Conservation (phyloP, 441 rosid species). For the Gossypium lobatum region DNA sequence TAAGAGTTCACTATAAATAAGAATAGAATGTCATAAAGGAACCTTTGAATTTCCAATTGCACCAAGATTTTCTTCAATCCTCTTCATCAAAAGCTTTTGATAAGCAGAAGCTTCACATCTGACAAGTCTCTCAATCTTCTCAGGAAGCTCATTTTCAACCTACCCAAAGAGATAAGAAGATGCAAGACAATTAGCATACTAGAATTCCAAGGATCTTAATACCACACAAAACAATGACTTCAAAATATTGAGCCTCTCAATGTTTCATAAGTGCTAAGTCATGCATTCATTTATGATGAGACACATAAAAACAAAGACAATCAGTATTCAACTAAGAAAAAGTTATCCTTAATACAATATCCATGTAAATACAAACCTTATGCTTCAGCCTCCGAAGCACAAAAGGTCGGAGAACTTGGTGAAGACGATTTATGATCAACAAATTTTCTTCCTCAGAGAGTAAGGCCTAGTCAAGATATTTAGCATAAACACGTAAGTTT, state of each 20-base stretch:
- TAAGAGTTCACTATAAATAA: not conserved
- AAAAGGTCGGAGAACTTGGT: conserved; percentile 78
- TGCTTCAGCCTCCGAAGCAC: conserved; percentile 47
- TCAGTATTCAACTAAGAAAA: not conserved
- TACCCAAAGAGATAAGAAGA: conserved; percentile 24
- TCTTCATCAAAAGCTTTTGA: conserved; percentile 91
- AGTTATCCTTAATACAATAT: not conserved
- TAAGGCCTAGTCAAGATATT: conserved; percentile 50
- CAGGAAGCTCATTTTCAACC: conserved; percentile 86
- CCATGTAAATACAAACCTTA: conserved; percentile 43
- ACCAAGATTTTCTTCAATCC: conserved; percentile 93
- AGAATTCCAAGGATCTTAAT: not conserved
- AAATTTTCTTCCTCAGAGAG: conserved; percentile 83
- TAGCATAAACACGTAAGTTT: conserved; percentile 8
- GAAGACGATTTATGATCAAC: conserved; percentile 88
- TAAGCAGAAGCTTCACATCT: conserved; percentile 96
- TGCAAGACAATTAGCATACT: not conserved
- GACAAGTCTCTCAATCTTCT: conserved; percentile 24
- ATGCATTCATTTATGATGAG: not conserved
- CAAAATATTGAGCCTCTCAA: not conserved
- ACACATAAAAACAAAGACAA: not conserved
- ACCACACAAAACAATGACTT: not conserved
- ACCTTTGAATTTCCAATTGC: conserved; percentile 83
- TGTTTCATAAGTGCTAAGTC: not conserved
- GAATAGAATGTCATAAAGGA: conserved; percentile 10